phyloP scores from a whole-genome alignment of 139 green algal genomes.

The Yamagishiella unicocca region DNA sequence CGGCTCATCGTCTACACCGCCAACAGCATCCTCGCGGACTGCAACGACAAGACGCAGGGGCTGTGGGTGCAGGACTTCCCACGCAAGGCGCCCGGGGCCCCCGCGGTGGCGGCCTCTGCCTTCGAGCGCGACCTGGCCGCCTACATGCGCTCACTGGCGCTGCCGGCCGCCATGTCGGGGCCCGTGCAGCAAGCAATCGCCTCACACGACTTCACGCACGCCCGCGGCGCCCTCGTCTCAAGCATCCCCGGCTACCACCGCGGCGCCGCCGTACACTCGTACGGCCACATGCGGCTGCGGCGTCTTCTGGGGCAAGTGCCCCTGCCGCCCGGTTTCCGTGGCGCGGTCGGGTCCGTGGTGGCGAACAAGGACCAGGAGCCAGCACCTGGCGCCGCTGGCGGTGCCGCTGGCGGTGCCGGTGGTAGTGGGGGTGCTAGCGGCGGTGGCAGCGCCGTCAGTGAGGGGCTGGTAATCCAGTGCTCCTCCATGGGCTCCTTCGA shows the following conservation, averaged over 20 bases:
- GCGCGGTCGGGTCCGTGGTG: neutral
- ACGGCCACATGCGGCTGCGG: conserved; percentile 80
- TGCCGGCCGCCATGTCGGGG: conserved; percentile 48
- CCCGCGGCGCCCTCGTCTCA: conserved; percentile 67
- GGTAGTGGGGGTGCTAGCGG: neutral
- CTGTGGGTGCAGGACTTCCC: conserved; percentile 84
- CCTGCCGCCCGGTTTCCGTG: conserved; percentile 48
- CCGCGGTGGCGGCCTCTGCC: neutral
- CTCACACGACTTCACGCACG: conserved; percentile 78
- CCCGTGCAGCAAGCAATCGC: conserved; percentile 29
- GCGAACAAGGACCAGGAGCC: neutral
- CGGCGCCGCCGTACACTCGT: conserved; percentile 55
- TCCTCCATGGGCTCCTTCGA: conserved; percentile 77
- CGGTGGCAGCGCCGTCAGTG: neutral
- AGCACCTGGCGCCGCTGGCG: neutral
- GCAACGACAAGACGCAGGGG: conserved; percentile 81
- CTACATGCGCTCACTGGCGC: conserved; percentile 72
- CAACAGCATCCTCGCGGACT: conserved; percentile 88
- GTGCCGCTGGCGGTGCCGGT: neutral
- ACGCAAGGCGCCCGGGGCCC: conserved; percentile 51
- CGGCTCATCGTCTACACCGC: conserved; percentile 86
- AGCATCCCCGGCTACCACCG: conserved; percentile 69
- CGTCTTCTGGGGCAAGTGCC: conserved; percentile 60
- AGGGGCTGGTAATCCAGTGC: conserved; percentile 76
- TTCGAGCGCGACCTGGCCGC: conserved; percentile 74